Percentiles rank a stretch among this genome's conserved stretches.
Conservation (phyloP, 2,329 filamentous ascomycete genomes). For the Fusarium torreyae region DNA sequence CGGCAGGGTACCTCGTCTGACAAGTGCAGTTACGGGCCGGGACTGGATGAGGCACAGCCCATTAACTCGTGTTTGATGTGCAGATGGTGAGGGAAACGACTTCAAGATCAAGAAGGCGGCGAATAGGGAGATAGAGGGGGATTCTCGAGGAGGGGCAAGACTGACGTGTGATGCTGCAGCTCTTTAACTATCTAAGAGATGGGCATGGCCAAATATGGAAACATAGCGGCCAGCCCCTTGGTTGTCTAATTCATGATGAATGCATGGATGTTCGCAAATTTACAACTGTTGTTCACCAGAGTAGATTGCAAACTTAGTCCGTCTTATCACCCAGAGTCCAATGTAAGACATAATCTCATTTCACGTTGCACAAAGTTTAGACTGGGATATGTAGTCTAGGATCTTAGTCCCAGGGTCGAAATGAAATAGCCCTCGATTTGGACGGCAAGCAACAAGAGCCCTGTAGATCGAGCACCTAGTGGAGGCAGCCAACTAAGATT, state of each 20-base stretch:
- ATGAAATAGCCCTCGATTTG: conserved; percentile 27
- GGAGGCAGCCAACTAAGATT: conserved; percentile 24
- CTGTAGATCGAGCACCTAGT: conserved; percentile 21
- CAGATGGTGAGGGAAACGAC: conserved; percentile 20
- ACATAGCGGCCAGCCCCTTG: conserved; percentile 20
- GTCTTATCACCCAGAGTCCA: conserved; percentile 3
- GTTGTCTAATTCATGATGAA: conserved; percentile 28
- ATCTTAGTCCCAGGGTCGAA: conserved; percentile 26
- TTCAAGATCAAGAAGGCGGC: conserved; percentile 1
- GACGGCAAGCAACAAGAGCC: conserved; percentile 18
- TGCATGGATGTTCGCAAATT: conserved; percentile 7
- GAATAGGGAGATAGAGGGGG: conserved; percentile 7
- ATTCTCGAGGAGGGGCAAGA: conserved; percentile 13
- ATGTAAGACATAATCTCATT: conserved; percentile 11
- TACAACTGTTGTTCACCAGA: background rate
- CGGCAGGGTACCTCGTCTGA: conserved; percentile 36
- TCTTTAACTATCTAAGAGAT: conserved; percentile 23
- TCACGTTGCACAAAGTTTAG: conserved; percentile 14
- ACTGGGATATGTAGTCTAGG: conserved; percentile 5
- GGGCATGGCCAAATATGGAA: conserved; percentile 40
- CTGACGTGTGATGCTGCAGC: conserved; percentile 42
- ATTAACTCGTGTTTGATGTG: conserved; percentile 29
- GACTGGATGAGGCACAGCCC: conserved; percentile 29
- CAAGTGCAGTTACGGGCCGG: conserved; percentile 18
- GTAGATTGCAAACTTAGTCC: background rate